These are phyloP conservation scores for Epichloe sp. DNA, from an alignment of 2,329 filamentous ascomycete species.

Conservation along the genomic window DNA sequence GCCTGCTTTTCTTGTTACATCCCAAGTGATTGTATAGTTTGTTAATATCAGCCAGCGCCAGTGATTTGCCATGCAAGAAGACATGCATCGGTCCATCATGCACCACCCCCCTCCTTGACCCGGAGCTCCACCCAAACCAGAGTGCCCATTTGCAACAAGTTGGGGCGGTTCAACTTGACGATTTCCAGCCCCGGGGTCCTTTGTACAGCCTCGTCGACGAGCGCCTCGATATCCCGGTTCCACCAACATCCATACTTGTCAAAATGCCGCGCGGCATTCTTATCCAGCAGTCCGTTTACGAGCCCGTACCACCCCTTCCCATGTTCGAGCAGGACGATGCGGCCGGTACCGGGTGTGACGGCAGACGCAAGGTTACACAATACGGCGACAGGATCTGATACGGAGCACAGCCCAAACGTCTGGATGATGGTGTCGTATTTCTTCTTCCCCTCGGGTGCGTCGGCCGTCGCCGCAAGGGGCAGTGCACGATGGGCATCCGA, in stretches of 20 bases:
- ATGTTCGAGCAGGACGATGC: conserved; percentile 50
- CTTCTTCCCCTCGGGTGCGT: conserved; percentile 9
- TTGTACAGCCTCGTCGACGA: conserved; percentile 36
- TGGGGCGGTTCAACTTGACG: conserved; percentile 38
- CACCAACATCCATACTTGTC: conserved; percentile 53
- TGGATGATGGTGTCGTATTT: conserved; percentile 51
- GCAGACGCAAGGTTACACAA: conserved; percentile 38
- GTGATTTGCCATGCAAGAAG: neutral
- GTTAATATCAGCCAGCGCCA: neutral
- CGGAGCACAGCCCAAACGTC: conserved; percentile 52
- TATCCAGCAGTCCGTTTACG: conserved; percentile 44
- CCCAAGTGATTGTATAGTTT: neutral
- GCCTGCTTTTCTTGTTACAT: neutral
- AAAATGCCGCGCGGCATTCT: conserved; percentile 41
- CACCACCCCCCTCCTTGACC: neutral
- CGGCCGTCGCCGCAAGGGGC: conserved; percentile 21
- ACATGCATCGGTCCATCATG: neutral
- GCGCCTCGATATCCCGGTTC: conserved; percentile 48
- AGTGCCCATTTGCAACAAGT: conserved; percentile 41
- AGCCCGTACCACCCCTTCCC: conserved; percentile 41
- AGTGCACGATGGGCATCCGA: conserved; percentile 34
- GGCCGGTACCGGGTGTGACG: conserved; percentile 40
- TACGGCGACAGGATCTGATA: conserved; percentile 40
- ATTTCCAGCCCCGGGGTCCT: conserved; percentile 42
- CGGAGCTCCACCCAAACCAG: conserved; percentile 45